Conservation (phyloP, 192 early-diverging fungal species). For the Pecoramyces ruminantium region DNA sequence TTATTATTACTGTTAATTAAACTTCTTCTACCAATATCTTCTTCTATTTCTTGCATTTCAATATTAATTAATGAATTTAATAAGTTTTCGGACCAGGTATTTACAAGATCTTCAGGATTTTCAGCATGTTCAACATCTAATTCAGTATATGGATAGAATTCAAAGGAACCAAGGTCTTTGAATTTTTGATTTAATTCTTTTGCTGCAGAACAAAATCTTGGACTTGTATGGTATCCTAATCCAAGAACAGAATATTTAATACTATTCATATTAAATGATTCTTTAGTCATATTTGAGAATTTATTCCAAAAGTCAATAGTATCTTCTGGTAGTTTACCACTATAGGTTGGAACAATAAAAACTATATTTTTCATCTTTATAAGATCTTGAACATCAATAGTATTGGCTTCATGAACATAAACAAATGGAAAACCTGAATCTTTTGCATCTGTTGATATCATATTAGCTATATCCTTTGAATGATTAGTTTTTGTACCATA, state of each 20-base stretch:
- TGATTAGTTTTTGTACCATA: background rate
- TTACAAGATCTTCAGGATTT: background rate
- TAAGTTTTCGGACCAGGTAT: background rate
- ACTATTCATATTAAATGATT: background rate
- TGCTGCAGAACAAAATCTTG: constrained; percentile 76
- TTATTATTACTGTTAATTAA: no score
- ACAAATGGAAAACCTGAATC: background rate
- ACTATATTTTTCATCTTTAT: background rate
- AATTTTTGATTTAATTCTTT: constrained; percentile 72
- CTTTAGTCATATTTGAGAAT: background rate
- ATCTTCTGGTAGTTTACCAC: background rate
- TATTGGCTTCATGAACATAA: background rate
- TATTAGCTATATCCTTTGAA: background rate
- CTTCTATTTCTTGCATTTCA: background rate
- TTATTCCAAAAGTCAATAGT: background rate
- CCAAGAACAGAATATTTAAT: background rate
- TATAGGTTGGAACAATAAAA: background rate
- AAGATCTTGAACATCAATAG: background rate
- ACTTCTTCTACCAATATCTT: no score
- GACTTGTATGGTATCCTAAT: background rate
- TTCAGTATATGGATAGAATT: constrained; percentile 46
- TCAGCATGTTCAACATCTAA: constrained; percentile 85
- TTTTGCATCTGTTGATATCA: background rate
- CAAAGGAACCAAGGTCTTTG: constrained; percentile 50
- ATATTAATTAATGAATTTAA: background rate